These are phyloP conservation scores for Microdochium nivale DNA, from an alignment of 2,329 filamentous ascomycete species.

Conservation along the genomic window DNA sequence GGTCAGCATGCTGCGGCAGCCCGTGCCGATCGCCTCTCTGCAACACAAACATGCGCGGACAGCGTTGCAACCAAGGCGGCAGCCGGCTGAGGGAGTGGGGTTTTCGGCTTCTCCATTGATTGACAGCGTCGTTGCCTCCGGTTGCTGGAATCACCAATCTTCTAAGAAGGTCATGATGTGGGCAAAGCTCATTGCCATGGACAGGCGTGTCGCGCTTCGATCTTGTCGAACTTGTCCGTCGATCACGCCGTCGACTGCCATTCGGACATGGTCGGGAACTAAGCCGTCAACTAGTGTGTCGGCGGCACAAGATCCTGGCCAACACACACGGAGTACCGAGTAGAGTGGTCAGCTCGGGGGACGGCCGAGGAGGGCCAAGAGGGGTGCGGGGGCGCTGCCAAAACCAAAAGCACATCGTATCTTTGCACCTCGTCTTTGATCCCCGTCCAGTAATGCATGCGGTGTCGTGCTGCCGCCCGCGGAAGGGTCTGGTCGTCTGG, in stretches of 20 bases:
- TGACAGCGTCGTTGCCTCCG: not conserved
- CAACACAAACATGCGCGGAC: not conserved
- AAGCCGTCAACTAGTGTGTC: not conserved
- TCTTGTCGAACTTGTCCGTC: not conserved
- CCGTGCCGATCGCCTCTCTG: too few species aligned
- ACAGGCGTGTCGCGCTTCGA: not conserved
- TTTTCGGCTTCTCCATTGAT: not conserved
- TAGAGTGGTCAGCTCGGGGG: not conserved
- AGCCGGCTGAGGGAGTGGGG: not conserved
- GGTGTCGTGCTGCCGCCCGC: too few species aligned
- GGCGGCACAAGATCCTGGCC: not conserved
- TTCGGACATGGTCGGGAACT: not conserved
- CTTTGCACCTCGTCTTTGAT: not conserved
- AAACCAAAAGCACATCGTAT: not conserved
- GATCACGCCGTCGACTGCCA: not conserved
- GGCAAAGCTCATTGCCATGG: too few species aligned
- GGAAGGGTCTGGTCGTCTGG: too few species aligned
- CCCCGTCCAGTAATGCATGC: too few species aligned
- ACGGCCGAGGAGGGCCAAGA: too few species aligned
- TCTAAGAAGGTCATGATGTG: too few species aligned
- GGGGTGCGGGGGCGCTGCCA: not conserved
- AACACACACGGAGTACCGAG: not conserved
- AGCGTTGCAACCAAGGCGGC: not conserved
- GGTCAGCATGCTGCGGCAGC: too few species aligned
- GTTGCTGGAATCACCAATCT: not conserved